A percentile compares a stretch with the other conserved stretches of the same genome.
Evolutionary conservation across 352 stramenopile species (phyloP).

Genomic region (Phytophthora colocasiae): DNA sequence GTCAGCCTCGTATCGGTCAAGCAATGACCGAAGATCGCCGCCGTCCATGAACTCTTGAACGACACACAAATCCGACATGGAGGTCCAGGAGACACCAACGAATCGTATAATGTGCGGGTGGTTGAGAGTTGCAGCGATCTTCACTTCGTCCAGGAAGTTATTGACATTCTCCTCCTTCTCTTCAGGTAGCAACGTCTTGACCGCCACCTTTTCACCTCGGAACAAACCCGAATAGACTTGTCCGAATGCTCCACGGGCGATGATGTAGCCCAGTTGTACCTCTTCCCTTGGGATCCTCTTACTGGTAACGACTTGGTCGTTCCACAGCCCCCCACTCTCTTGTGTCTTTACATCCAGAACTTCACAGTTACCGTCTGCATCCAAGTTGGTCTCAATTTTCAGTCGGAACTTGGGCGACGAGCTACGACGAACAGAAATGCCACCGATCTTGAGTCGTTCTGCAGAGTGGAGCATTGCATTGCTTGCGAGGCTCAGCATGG

Average conservation of each 20-base stretch:
- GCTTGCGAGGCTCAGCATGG: constrained; percentile 28
- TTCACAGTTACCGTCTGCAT: constrained; percentile 9
- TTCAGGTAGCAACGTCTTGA: constrained; percentile 46
- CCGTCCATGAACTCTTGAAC: constrained; percentile 49
- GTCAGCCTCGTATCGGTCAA: constrained; percentile 31
- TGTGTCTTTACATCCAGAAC: constrained; percentile 8
- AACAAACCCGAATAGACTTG: constrained; percentile 47
- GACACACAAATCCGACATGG: constrained; percentile 40
- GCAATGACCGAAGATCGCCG: constrained; percentile 42
- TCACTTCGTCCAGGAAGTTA: constrained; percentile 51
- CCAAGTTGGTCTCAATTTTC: constrained; percentile 33
- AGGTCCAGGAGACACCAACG: constrained; percentile 58
- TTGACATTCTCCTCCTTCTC: constrained; percentile 31
- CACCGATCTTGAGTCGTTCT: constrained; percentile 30
- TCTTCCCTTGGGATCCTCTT: constrained; percentile 44
- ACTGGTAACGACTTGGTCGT: constrained; percentile 14
- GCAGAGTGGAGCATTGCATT: constrained; percentile 10
- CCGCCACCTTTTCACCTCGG: constrained; percentile 40
- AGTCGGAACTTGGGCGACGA: constrained; percentile 24
- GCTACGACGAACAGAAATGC: constrained; percentile 26
- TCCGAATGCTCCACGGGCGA: constrained; percentile 42
- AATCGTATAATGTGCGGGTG: constrained; percentile 61
- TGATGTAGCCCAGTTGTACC: constrained; percentile 29
- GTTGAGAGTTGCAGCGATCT: constrained; percentile 46
- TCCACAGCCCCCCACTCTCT: constrained; percentile 17